phyloP scores from a whole-genome alignment of 352 stramenopile species.

The Phytophthora vignae region DNA sequence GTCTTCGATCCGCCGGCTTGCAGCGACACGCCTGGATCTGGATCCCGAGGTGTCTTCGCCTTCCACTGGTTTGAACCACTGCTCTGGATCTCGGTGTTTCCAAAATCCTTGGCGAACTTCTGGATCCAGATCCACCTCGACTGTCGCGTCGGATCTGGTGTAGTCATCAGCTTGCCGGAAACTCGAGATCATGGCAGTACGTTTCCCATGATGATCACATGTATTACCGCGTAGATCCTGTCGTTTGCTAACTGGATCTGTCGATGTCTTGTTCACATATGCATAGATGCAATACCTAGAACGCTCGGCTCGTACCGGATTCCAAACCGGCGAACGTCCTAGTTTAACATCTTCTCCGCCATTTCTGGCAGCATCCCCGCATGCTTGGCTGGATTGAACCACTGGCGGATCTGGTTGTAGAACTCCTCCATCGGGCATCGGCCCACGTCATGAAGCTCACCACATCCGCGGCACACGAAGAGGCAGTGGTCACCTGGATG shows the following conservation, averaged over 20 bases:
- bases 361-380: too few species aligned
- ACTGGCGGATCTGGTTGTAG: too few species aligned
- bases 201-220: background rate
- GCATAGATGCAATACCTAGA: background rate
- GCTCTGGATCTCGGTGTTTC: too few species aligned
- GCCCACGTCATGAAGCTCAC: too few species aligned
- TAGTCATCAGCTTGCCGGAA: background rate
- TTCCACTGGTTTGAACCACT: background rate
- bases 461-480: too few species aligned
- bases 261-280: background rate
- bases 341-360: too few species aligned
- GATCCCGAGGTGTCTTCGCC: background rate
- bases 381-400: too few species aligned
- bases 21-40: background rate
- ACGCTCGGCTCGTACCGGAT: too few species aligned
- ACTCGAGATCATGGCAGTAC: background rate
- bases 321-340: too few species aligned
- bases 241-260: background rate
- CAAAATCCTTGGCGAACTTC: slow-evolving; percentile 15
- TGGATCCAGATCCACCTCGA: background rate
- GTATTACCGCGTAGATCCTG: background rate
- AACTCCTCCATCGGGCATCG: too few species aligned
- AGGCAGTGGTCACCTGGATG: too few species aligned
- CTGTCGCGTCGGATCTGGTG: background rate
- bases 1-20: background rate